A percentile compares a stretch with the other conserved stretches of the same genome.
These are phyloP conservation scores for Flaveria trinervia DNA, from an alignment of 129 eudicot species.

Conservation along the genomic window DNA sequence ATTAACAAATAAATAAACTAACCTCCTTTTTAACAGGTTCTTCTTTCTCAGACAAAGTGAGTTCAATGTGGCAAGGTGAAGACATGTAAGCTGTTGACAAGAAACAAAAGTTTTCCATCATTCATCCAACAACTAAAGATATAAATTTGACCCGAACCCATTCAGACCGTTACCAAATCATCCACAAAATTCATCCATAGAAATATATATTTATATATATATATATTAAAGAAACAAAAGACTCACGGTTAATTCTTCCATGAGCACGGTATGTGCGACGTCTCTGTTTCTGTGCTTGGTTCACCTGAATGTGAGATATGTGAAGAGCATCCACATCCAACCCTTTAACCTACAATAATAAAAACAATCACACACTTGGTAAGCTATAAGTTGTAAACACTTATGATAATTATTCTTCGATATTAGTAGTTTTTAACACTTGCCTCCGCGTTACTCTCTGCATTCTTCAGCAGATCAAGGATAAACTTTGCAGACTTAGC, in stretches of 20 bases:
- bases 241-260: conserved; percentile 49
- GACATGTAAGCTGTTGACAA: conserved; percentile 41
- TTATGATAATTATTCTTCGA: too few relatives aligned
- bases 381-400: neutral
- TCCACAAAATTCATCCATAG: neutral
- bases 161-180: neutral
- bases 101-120: neutral
- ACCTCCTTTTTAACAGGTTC: conserved; percentile 49
- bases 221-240: neutral
- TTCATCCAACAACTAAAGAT: neutral
- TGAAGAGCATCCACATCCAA: conserved; percentile 50
- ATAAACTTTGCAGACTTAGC: conserved; percentile 65
- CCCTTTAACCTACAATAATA: conserved; percentile 37
- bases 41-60: conserved; percentile 48
- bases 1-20: neutral
- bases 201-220: neutral
- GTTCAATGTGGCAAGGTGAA: conserved; percentile 46
- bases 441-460: conserved; percentile 63
- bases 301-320: conserved; percentile 50
- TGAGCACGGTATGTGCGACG: conserved; percentile 51
- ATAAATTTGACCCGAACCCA: neutral
- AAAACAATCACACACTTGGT: neutral
- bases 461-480: conserved; percentile 58
- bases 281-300: conserved; percentile 51
- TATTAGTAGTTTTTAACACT: neutral